A percentile compares a stretch with the other conserved stretches of the same genome.
Evolutionary conservation across 129 eudicot species (phyloP).

Genomic region (Pittosporum tobira): DNA sequence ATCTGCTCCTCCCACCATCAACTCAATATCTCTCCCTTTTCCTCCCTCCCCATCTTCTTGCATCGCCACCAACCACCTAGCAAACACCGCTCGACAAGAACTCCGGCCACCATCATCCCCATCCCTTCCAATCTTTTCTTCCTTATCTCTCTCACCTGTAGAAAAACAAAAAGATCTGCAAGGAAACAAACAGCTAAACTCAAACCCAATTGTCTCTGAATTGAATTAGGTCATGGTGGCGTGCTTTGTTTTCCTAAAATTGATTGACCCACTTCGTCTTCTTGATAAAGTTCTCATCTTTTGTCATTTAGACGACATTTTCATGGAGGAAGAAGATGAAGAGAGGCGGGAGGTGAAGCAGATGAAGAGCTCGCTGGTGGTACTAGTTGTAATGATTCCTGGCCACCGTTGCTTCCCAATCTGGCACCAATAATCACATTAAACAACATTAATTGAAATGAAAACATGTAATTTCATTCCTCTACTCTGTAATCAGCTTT

Average conservation of each 20-base stretch:
- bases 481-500: too few species aligned
- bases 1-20: constrained; percentile 50
- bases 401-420: too few species aligned
- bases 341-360: constrained; percentile 70
- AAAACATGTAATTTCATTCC: too few species aligned
- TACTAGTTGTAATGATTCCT: constrained; percentile 6
- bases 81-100: constrained; percentile 50
- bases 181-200: constrained; percentile 76
- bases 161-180: constrained; percentile 53
- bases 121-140: constrained; percentile 11
- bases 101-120: constrained; percentile 20
- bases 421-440: too few species aligned
- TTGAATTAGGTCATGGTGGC: constrained; percentile 7
- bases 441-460: too few species aligned
- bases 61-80: constrained; percentile 68
- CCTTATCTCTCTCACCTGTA: constrained; percentile 19
- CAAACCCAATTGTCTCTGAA: constrained; percentile 39
- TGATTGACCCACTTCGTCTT: constrained; percentile 41
- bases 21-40: constrained; percentile 54
- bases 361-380: constrained; percentile 65
- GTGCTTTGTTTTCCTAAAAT: constrained; percentile 52
- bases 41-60: constrained; percentile 53
- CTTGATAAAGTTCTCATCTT: constrained; percentile 10
- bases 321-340: constrained; percentile 54
- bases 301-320: constrained; percentile 39